Evolutionary conservation across 129 eudicot species (phyloP).

Genomic region (Ambrosia artemisiifolia): DNA sequence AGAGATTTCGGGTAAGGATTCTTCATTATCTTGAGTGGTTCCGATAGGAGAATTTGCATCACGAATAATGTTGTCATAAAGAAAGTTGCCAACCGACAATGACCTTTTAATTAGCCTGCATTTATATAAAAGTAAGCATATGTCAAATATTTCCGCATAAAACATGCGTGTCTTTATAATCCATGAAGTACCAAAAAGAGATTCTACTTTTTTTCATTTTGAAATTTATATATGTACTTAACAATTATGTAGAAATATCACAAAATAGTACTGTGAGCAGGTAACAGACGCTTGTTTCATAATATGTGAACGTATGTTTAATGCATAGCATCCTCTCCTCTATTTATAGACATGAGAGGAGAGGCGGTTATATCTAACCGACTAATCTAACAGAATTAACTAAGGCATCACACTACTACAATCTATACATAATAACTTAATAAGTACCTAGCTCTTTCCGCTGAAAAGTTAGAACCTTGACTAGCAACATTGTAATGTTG

Average conservation of each 20-base stretch:
- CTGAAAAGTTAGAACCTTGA: slow-evolving; percentile 51
- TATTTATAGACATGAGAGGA: too few species aligned
- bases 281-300: too few species aligned
- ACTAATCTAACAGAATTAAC: too few species aligned
- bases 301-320: too few species aligned
- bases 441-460: slow-evolving; percentile 57
- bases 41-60: slow-evolving; percentile 50
- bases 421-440: background rate
- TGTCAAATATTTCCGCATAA: background rate
- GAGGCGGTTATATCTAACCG: too few species aligned
- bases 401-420: too few species aligned
- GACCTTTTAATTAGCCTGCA: slow-evolving; percentile 70
- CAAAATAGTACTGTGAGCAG: background rate
- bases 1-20: slow-evolving; percentile 58
- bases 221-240: background rate
- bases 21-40: slow-evolving; percentile 33
- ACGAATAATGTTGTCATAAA: slow-evolving; percentile 55
- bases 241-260: background rate
- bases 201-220: background rate
- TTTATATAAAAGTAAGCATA: slow-evolving; percentile 6
- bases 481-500: slow-evolving; percentile 72
- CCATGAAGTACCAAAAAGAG: background rate
- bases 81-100: slow-evolving; percentile 76
- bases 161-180: background rate
- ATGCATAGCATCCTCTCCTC: too few species aligned